Evolutionary conservation across 1,139 yeast species (phyloP).

Genomic region (Kazachstania sp.): DNA sequence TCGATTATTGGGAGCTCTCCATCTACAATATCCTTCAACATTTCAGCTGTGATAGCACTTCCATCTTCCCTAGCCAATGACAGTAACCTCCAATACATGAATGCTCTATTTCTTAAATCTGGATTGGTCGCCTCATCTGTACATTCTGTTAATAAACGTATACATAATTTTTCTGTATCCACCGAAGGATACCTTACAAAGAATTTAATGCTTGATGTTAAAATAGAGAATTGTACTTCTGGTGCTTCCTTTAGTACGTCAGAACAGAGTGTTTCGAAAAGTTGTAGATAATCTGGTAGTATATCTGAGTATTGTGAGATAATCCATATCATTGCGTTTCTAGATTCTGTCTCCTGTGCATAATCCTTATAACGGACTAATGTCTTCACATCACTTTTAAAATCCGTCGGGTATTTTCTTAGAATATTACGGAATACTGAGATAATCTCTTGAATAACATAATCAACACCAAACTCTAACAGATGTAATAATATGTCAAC

Average conservation of each 20-base stretch:
- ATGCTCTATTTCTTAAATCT: conserved; percentile 79
- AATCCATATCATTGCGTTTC: conserved; percentile 75
- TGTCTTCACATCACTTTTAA: conserved; percentile 31
- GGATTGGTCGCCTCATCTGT: conserved; percentile 73
- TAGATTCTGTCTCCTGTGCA: conserved; percentile 71
- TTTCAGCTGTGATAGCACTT: conserved; percentile 13
- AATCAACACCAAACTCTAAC: conserved; percentile 58
- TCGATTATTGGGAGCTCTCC: conserved; percentile 56
- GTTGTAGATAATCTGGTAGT: conserved; percentile 18
- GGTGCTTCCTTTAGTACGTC: conserved; percentile 39
- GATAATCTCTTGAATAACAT: conserved; percentile 72
- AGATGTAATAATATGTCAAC: conserved; percentile 55
- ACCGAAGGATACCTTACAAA: conserved; percentile 50
- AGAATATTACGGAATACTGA: conserved; percentile 70
- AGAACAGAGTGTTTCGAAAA: conserved; percentile 18
- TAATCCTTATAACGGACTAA: conserved; percentile 35
- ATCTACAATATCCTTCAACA: conserved; percentile 44
- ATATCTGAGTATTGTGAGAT: conserved; percentile 59
- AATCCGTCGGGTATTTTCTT: conserved; percentile 58
- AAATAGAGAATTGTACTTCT: conserved; percentile 64
- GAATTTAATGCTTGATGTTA: conserved; percentile 68
- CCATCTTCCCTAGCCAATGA: conserved; percentile 35
- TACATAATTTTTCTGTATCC: conserved; percentile 47
- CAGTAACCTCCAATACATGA: conserved; percentile 74
- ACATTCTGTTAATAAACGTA: conserved; percentile 56